Evolutionary conservation across 257 asterid genomes (phyloP).

Genomic region (Primulina huaijiensis): DNA sequence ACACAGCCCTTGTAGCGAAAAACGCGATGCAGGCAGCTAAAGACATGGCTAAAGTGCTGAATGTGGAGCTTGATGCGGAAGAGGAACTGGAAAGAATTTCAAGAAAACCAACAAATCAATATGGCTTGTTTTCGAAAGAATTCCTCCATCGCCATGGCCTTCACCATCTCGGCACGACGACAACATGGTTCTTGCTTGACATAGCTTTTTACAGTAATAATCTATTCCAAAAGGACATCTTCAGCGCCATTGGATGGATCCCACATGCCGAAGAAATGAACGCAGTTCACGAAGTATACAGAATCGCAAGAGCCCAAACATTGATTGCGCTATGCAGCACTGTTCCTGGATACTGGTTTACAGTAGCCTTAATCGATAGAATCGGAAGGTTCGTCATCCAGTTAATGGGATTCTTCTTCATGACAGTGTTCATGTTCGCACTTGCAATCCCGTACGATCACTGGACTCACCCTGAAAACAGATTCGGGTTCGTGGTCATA

Average conservation of each 20-base stretch:
- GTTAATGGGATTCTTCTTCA: conserved; percentile 41
- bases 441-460: conserved; percentile 41
- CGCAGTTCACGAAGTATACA: conserved; percentile 38
- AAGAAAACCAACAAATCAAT: conserved; percentile 16
- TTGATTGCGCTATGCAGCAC: conserved; percentile 40
- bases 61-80: conserved; percentile 58
- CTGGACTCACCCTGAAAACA: conserved; percentile 27
- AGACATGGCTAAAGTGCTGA: conserved; percentile 56
- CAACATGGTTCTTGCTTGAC: conserved; percentile 48
- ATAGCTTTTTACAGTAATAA: conserved; percentile 46
- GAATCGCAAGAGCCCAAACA: conserved; percentile 40
- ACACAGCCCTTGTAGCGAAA: conserved; percentile 68
- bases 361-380: conserved; percentile 39
- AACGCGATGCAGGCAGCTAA: conserved; percentile 59
- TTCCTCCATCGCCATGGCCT: conserved; percentile 40
- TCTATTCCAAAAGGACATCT: conserved; percentile 45
- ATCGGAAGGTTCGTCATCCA: conserved; percentile 37
- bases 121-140: conserved; percentile 34
- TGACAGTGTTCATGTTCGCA: conserved; percentile 44
- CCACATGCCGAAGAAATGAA: conserved; percentile 39
- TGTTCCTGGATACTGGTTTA: conserved; percentile 52
- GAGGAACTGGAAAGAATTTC: conserved; percentile 30
- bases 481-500: conserved; percentile 37
- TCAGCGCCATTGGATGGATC: conserved; percentile 42
- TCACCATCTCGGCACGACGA: conserved; percentile 38